Base-by-base conservation (phyloP, 345 rosid genomes). In the Pugionium cornutum region DNA sequence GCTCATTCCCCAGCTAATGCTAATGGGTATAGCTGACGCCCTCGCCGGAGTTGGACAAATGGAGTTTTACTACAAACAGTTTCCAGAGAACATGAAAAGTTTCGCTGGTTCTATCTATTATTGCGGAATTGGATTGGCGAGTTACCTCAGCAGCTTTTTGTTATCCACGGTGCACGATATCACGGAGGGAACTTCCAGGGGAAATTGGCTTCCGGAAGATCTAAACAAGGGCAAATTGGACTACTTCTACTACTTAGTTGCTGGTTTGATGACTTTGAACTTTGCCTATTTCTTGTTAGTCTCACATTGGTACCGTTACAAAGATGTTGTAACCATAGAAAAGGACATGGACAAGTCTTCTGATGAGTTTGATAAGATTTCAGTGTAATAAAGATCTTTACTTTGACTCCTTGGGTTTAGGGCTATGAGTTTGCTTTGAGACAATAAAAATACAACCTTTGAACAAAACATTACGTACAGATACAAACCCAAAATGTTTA, bases 41-140 rank as follows among this genome's bases (percentile, higher is more conserved):
- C 54, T 77, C 3, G 34, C 81, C 10, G 63, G 65, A n/a, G 74
- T 77, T 53, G 81, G 75, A 10, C 70, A 62, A 40, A 56, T 73
- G 66, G 80, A 77, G 63, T 18, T 18, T 18, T 18, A 18, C 18
- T 18, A 77, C 73, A 77, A 74, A 62, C 75, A 77, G 53, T 73
- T 74, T 66, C 81, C 81, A 7, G 81, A 77, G 64, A 77, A 77
- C 69, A 77, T 77, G 81, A 61, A 69, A 65, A 77, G 78, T 48
- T 58, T 74, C 9, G 78, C 78, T 0, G 81, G 81, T 9, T 69
- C 81, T 36, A 7, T 77, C 36, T 69, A 53, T 7, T 74, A 59
- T 7, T 73, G 77, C 4, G 75, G 77, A 10, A 40, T 77, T 2
- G 81, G 78, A 31, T 8, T 58, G 27, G 69, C 81, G 2, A 73